phyloP scores from a whole-genome alignment of 495 filamentous ascomycete genomes.

The Amniculicola lignicola region DNA sequence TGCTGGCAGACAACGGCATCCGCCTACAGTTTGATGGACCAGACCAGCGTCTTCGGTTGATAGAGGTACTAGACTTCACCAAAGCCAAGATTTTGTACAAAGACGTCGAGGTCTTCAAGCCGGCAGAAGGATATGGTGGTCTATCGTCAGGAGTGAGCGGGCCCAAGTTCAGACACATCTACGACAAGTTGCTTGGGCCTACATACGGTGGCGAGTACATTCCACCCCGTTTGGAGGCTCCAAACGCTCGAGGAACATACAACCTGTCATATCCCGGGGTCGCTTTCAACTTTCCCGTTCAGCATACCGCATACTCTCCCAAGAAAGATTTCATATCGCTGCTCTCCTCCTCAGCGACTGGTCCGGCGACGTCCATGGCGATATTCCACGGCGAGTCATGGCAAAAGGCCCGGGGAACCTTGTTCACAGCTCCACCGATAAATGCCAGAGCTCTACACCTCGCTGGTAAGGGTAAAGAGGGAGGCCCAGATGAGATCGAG shows the following conservation, averaged over 20 bases:
- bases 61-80: constrained; percentile 90
- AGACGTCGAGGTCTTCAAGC: constrained; percentile 75
- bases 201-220: constrained; percentile 91
- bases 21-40: constrained; percentile 90
- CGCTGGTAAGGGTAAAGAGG: constrained; percentile 60
- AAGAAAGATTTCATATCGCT: constrained; percentile 82
- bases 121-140: constrained; percentile 44
- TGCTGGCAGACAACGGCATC: constrained; percentile 77
- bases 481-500: constrained; percentile 74
- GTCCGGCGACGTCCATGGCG: constrained; percentile 75
- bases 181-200: constrained; percentile 84
- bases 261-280: constrained; percentile 91
- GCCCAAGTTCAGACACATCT: constrained; percentile 85
- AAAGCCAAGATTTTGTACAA: constrained; percentile 80
- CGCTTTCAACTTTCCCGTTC: constrained; percentile 83
- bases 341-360: constrained; percentile 72
- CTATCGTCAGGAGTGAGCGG: constrained; percentile 49
- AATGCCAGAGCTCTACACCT: constrained; percentile 60
- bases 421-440: constrained; percentile 71
- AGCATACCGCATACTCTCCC: constrained; percentile 70
- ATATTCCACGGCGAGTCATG: constrained; percentile 87
- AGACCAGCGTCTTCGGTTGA: constrained; percentile 83
- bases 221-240: constrained; percentile 52
- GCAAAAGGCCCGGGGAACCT: constrained; percentile 68
- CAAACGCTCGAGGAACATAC: constrained; percentile 60